Conservation (phyloP, 2,329 filamentous ascomycete genomes). For the Nemania sp. region DNA sequence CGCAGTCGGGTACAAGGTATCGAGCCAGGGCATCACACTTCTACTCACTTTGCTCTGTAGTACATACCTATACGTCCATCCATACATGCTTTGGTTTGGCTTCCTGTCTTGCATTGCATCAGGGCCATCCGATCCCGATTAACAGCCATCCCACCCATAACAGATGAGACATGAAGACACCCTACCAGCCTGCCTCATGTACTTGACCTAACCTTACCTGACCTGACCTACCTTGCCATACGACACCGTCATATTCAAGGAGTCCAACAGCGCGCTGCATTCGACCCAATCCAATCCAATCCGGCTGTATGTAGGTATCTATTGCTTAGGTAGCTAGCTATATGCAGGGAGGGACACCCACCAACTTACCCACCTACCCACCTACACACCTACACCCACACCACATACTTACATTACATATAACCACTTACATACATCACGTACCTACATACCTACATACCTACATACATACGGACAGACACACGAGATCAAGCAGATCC, state of each 20-base stretch:
- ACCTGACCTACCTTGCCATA: conserved; percentile 5
- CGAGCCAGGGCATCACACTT: conserved; percentile 2
- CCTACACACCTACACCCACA: too few species aligned
- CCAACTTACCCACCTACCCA: background rate
- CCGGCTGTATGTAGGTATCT: background rate
- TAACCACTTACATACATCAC: background rate
- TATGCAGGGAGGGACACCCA: background rate
- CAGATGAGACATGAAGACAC: conserved; percentile 25
- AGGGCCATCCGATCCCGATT: conserved; percentile 24
- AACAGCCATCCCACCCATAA: conserved; percentile 2
- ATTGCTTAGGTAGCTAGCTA: too few species aligned
- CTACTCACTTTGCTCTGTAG: background rate
- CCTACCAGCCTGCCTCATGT: background rate
- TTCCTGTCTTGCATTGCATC: conserved; percentile 22
- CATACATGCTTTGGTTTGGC: background rate
- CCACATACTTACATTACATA: too few species aligned
- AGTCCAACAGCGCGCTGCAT: conserved; percentile 6
- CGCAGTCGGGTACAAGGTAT: background rate
- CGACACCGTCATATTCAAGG: conserved; percentile 7
- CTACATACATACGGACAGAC: background rate
- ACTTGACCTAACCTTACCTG: background rate
- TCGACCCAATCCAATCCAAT: conserved; percentile 14
- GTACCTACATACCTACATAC: too few species aligned
- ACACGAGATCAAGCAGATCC: conserved; percentile 7
- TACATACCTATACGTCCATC: background rate